Evolutionary conservation across 2,329 filamentous ascomycete species (phyloP).

Genomic region (Coleophoma eucalyptorum): DNA sequence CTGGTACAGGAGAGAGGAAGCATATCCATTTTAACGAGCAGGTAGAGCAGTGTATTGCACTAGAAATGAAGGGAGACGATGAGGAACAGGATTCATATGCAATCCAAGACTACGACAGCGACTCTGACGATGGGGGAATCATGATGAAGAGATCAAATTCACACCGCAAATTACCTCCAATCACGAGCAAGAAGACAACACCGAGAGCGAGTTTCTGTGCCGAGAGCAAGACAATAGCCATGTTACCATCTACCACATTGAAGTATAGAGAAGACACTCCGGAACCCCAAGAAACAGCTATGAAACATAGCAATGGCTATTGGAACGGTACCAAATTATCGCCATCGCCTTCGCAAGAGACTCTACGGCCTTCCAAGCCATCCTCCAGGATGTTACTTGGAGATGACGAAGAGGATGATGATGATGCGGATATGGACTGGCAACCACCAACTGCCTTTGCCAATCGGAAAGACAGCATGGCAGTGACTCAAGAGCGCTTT

Average conservation of each 20-base stretch:
- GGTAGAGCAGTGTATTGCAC: conserved; percentile 91
- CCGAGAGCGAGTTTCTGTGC: conserved; percentile 44
- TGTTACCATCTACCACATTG: conserved; percentile 62
- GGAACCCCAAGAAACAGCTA: conserved; percentile 57
- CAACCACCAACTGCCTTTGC: conserved; percentile 27
- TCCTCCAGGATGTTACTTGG: conserved; percentile 56
- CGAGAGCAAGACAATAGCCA: conserved; percentile 65
- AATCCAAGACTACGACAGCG: conserved; percentile 43
- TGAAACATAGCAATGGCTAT: conserved; percentile 56
- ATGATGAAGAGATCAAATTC: conserved; percentile 70
- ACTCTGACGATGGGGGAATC: conserved; percentile 57
- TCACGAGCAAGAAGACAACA: conserved; percentile 28
- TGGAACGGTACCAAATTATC: conserved; percentile 34
- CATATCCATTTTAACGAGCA: conserved; percentile 97
- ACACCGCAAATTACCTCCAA: conserved; percentile 34
- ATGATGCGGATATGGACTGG: conserved; percentile 49
- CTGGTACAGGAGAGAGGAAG: conserved; percentile 66
- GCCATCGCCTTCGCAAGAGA: conserved; percentile 77
- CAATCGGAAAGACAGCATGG: conserved; percentile 24
- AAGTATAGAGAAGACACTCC: conserved; percentile 57
- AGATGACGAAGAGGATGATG: conserved; percentile 44
- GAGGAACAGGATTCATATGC: conserved; percentile 46
- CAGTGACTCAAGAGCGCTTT: conserved; percentile 22
- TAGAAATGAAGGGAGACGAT: conserved; percentile 78
- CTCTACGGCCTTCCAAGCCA: conserved; percentile 62